phyloP scores from a whole-genome alignment of 2,329 filamentous ascomycete species.

The Claviceps africana region DNA sequence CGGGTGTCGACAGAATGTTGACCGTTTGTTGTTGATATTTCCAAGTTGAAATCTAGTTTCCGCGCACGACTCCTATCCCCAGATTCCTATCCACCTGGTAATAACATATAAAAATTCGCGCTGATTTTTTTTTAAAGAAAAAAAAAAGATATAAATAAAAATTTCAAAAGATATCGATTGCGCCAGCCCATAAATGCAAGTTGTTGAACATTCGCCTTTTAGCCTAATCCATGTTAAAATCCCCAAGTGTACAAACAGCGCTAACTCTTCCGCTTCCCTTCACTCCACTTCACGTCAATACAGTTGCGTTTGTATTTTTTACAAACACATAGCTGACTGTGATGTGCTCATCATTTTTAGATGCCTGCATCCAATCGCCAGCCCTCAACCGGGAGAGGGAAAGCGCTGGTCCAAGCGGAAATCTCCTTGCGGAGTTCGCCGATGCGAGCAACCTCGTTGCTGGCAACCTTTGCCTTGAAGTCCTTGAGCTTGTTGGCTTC shows the following conservation, averaged over 20 bases:
- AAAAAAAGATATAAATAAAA: not conserved
- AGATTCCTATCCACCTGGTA: not conserved
- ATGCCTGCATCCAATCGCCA: slow-evolving; percentile 49
- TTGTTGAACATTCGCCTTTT: slow-evolving; percentile 15
- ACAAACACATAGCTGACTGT: not conserved
- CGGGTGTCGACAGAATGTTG: slow-evolving; percentile 1
- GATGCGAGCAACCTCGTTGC: slow-evolving; percentile 68
- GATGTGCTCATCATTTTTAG: slow-evolving; percentile 21
- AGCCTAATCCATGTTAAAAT: slow-evolving; percentile 12
- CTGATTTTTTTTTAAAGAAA: not conserved
- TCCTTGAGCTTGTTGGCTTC: slow-evolving; percentile 99
- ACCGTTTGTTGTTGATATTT: not conserved
- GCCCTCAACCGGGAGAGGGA: slow-evolving; percentile 80
- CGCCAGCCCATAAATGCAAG: slow-evolving; percentile 13
- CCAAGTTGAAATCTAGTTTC: slow-evolving; percentile 5
- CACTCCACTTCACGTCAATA: not conserved
- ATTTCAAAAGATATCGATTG: slow-evolving; percentile 3
- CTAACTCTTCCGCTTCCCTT: slow-evolving; percentile 1
- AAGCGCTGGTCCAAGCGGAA: slow-evolving; percentile 68
- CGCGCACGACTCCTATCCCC: slow-evolving; percentile 8
- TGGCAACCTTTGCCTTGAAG: slow-evolving; percentile 85
- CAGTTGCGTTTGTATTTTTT: not conserved
- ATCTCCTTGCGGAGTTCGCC: slow-evolving; percentile 81
- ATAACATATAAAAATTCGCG: not conserved
- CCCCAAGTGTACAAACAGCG: slow-evolving; percentile 2